Evolutionary conservation across 495 filamentous ascomycete species (phyloP).

Genomic region (Penicillium cosmopolitanum): DNA sequence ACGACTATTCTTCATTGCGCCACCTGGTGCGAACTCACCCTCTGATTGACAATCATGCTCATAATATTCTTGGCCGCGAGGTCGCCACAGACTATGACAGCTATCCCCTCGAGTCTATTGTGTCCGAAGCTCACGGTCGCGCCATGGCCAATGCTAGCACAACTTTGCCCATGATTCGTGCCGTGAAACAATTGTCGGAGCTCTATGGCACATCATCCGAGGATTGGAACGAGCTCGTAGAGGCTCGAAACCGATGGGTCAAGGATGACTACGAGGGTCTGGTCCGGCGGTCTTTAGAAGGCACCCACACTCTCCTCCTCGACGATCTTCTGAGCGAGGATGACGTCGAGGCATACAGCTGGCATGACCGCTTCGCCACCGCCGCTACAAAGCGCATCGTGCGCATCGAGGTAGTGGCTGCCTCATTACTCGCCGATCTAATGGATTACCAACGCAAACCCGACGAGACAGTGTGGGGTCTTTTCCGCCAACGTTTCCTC

Average conservation of each 20-base stretch:
- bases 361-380: constrained; percentile 71
- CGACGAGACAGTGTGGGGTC: constrained; percentile 33
- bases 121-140: constrained; percentile 71
- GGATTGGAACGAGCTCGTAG: constrained; percentile 64
- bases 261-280: constrained; percentile 61
- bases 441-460: constrained; percentile 27
- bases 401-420: constrained; percentile 78
- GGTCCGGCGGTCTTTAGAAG: constrained; percentile 65
- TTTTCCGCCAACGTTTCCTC: constrained; percentile 51
- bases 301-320: constrained; percentile 76
- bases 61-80: constrained; percentile 65
- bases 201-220: constrained; percentile 61
- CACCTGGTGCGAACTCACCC: constrained; percentile 66
- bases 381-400: constrained; percentile 75
- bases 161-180: constrained; percentile 71
- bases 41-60: constrained; percentile 88
- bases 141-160: constrained; percentile 63
- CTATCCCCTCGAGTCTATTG: constrained; percentile 61
- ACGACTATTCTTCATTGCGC: constrained; percentile 39
- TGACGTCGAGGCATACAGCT: constrained; percentile 62
- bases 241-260: constrained; percentile 58
- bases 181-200: constrained; percentile 66
- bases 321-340: constrained; percentile 73
- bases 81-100: constrained; percentile 37
- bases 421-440: constrained; percentile 59